Base-by-base conservation (phyloP, 2,329 filamentous ascomycete genomes). In the Saccharata proteae region DNA sequence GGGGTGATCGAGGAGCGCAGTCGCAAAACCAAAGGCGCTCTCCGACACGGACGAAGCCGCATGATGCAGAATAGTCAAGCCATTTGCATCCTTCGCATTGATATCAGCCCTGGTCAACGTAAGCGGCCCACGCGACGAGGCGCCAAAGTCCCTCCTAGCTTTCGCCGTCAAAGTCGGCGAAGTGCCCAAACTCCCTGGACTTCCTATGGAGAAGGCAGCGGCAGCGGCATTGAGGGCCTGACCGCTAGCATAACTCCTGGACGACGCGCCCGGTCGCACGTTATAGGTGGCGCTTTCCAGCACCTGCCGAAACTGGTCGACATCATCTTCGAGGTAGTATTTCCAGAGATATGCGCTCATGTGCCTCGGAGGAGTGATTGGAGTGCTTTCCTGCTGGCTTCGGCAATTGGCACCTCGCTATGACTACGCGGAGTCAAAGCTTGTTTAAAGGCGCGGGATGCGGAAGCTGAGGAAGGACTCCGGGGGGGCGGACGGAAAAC, bases 291-390 rank as follows among this genome's bases (percentile, higher is more conserved):
- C 69, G 57, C 74, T 74, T 52, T 77, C 77, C 71, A 98, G 71
- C 54, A 92, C 73, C 65, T 79, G 80, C 64, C 81, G 80, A 71
- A 98, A 96, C 54, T 67, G 76, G 57, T 93, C 86, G 75, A 93
- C 80, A 75, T 98, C 85, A 71, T 94, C 82, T 75, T 94, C 80
- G 68, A 92, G 80, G 58, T 88, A 96, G 58, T 74, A 83, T 71
- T 85, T 86, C 88, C 88, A 94, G 59, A 98, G 76, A 73, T 80
- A 74, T 67, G 85, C 80, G 78, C 83, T 96, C 88, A 96, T 90
- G 75, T 74, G 75, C 52, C n/a, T 27, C 44, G 43, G 45, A 40
- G 43, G 33, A 39, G 40, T 41, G 45, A 41, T 28, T 17, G 36
- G 52, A 49, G 52, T n/a, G 51, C 44, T 37, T 48, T 54, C 63